Evolutionary conservation across 495 filamentous ascomycete species (phyloP).

Genomic region (Hypoxylon rickii): DNA sequence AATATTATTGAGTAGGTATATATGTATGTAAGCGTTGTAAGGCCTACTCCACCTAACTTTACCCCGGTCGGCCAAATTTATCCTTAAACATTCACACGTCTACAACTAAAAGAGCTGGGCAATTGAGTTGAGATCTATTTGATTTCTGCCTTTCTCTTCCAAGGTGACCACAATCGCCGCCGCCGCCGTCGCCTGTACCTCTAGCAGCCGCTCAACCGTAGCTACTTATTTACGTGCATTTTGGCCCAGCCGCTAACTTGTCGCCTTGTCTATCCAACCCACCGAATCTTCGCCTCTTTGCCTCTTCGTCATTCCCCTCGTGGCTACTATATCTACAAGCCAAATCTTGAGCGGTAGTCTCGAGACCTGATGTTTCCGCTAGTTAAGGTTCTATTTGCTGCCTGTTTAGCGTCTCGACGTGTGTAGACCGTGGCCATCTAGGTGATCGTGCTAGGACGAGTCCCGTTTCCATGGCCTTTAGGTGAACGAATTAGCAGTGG

Average conservation of each 20-base stretch:
- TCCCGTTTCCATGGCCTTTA: slow-evolving; percentile 5
- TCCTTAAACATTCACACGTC: slow-evolving; percentile 2
- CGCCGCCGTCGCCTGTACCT: no score
- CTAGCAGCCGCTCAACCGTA: no score
- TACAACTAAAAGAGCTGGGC: slow-evolving; percentile 6
- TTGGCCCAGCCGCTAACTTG: slow-evolving; percentile 1
- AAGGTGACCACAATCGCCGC: no score
- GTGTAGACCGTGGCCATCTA: not conserved
- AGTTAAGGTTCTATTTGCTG: not conserved
- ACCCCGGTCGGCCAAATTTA: slow-evolving; percentile 26
- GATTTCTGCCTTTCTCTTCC: slow-evolving; percentile 4
- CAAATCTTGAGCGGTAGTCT: not conserved
- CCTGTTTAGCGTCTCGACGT: not conserved
- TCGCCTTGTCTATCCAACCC: not conserved
- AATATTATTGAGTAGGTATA: no score
- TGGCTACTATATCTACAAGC: slow-evolving; percentile 1
- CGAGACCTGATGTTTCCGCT: slow-evolving; percentile 8
- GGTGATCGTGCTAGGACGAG: not conserved
- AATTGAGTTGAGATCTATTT: slow-evolving; percentile 2
- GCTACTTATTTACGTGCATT: no score
- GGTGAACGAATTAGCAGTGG: not conserved
- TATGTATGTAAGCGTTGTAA: slow-evolving; percentile 7
- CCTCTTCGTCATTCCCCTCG: slow-evolving; percentile 3
- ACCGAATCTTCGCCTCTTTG: not conserved
- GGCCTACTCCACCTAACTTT: slow-evolving; percentile 15